Evolutionary conservation across 139 green algal genomes (phyloP).

Genomic region (Coelastrella sp.): DNA sequence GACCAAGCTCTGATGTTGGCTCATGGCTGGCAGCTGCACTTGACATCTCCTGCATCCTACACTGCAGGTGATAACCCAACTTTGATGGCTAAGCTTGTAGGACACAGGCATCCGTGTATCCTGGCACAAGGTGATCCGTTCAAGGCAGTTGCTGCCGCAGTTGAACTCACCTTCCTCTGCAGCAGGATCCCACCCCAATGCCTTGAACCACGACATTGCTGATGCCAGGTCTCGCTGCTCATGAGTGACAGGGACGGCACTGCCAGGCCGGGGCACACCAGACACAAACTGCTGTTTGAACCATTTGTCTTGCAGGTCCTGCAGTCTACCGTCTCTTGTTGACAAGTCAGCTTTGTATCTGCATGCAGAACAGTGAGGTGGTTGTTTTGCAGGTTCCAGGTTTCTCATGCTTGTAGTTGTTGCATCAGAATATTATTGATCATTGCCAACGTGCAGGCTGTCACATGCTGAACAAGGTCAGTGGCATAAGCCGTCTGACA

Average conservation of each 20-base stretch:
- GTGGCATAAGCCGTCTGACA: too few relatives aligned
- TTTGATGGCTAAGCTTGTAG: too few relatives aligned
- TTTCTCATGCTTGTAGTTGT: neutral
- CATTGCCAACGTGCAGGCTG: too few relatives aligned
- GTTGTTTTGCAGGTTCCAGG: neutral
- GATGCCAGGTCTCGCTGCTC: slow-evolving; percentile 50
- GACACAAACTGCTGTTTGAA: slow-evolving; percentile 35
- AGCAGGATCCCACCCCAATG: slow-evolving; percentile 33
- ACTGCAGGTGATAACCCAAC: too few relatives aligned
- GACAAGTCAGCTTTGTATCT: slow-evolving; percentile 49
- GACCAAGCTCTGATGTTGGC: too few relatives aligned
- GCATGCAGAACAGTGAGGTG: neutral
- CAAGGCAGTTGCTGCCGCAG: neutral
- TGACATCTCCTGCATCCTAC: too few relatives aligned
- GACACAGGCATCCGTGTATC: neutral
- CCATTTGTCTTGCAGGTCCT: slow-evolving; percentile 63
- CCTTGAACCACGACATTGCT: slow-evolving; percentile 28
- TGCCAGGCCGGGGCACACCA: neutral
- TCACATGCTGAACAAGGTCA: too few relatives aligned
- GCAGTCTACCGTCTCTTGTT: slow-evolving; percentile 51
- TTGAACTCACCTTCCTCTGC: neutral
- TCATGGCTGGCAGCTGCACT: too few relatives aligned
- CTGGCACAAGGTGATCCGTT: neutral
- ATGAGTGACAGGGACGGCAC: slow-evolving; percentile 20
- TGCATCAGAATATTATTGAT: neutral